Base-by-base conservation (phyloP, 768 basidiomycete genomes). In the Lentinula sp. region DNA sequence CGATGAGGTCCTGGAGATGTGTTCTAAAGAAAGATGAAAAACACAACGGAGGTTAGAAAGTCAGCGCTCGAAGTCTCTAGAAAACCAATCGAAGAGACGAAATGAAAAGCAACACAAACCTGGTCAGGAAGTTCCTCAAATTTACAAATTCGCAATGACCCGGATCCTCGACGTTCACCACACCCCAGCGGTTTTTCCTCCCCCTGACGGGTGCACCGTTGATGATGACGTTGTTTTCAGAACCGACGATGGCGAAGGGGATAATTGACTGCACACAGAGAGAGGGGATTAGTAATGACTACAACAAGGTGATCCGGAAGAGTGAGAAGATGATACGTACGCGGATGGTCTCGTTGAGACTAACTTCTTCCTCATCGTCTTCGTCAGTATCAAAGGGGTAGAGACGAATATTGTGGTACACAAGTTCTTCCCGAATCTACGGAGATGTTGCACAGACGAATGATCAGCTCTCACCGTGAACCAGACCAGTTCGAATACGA, bases 361-460 rank as follows among this genome's bases (percentile, higher is more conserved):
- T 85, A 20, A 91, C 76, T 68, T 99, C 96, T 74, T 97, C 95
- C 50, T 91, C 90, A 67, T 97, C 95, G 66, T 85, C 87, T 74
- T 99, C 96, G 66, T 98, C 95, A 0, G 90, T 93, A 74, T 98
- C 96, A 70, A 98, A 97, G 53, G 96, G 97, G 74, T 98, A 99
- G 52, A 97, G 75, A 60, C 92, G 89, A 71, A 99, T 98, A 76
- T 89, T 91, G 79, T 98, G 81, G 79, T 92, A 86, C 13, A 87
- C 80, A 66, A 98, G 74, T 77, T 98, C 97, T 59, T 92, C 93
- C 65, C 93, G 90, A 71, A 99, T 97, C 93, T 95, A 65, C 18
- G 41, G 15, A 48, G 2, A 12, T 50, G 9, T 18, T 9, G 48
- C 10, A 50, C 10, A 13, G 9, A 18, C 48, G n/a, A n/a, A 49